Evolutionary conservation across 192 early-diverging fungal species (phyloP), one percentile per base, ranked within the genome.

Genomic region (Backusella australiensis): DNA sequence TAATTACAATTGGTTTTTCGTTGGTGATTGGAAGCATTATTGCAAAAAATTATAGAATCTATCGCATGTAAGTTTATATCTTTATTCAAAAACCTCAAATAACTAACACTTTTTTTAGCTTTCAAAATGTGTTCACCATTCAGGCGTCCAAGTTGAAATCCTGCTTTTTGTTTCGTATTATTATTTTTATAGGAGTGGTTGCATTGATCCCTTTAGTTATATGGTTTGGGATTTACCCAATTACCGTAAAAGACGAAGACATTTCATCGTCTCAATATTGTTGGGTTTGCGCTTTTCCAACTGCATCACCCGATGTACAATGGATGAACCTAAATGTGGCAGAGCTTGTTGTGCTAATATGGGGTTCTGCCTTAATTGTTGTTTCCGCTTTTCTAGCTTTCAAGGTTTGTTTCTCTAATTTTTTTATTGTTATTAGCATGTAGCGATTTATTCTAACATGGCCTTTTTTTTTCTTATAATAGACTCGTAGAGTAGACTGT

Each of bases 41-140:
- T 21, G 86, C 86, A 9, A 87, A 87, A 63, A 87, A 87, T 65
- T 87, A 84, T 77, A 85, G 82, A 42, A 63, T 87, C 36, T 78
- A 84, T 74, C 75, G 74, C 49, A 32, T 77, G 78, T 74, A 74
- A 70, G 77, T 71, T 26, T 34, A 67, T 29, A 6, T 56, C 19
- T 39, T 44, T 14, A 65, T 15, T 6, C 15, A 63, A 6, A 1
- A 38, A 32, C 4, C 36, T 32, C 59, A 76, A 38, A 39, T 63
- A 56, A 56, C n/a, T 56, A 26, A 56, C 53, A 3, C 8, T 29
- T 63, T 7, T 63, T 63, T 63, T 63, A 78, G 67, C 42, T 77
- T 68, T 44, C 73, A 75, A 36, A 75, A 72, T 66, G 70, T 74
- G 19, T 80, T 84, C 74, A 77, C 75, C 17, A 69, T 86, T 15